Conservation (phyloP, 2,329 filamentous ascomycete genomes). For the Alternaria brassicicola region DNA sequence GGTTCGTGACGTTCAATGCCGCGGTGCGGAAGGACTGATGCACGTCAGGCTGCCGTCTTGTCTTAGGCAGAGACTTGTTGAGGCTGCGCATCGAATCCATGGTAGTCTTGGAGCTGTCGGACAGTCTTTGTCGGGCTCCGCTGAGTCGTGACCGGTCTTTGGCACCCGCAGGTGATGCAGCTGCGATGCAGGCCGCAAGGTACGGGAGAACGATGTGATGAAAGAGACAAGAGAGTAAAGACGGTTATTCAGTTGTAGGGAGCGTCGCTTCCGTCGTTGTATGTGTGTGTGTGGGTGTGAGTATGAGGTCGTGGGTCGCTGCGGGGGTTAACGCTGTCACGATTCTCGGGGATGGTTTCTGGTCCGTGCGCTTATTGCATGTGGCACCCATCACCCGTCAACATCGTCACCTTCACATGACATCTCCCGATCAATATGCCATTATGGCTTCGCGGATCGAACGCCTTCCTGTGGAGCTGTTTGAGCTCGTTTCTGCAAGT, state of each 20-base stretch:
- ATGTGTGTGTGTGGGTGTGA: too few species aligned
- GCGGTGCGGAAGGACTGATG: conserved; percentile 91
- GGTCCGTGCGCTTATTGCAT: background rate
- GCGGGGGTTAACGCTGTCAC: conserved; percentile 14
- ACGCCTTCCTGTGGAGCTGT: conserved; percentile 38
- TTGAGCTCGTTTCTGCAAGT: conserved; percentile 29
- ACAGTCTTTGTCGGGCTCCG: conserved; percentile 6
- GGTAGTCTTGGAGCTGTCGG: background rate
- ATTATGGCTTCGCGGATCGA: conserved; percentile 34
- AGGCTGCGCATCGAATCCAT: conserved; percentile 53
- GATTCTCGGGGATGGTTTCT: conserved; percentile 4
- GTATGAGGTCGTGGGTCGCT: background rate
- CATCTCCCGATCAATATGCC: background rate
- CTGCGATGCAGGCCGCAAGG: background rate
- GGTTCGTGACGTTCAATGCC: conserved; percentile 90
- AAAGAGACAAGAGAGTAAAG: conserved; percentile 3
- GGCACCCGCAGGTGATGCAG: background rate
- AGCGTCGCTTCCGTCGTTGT: conserved; percentile 10
- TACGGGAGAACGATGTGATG: background rate
- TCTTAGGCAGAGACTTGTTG: conserved; percentile 49
- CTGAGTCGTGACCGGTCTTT: conserved; percentile 5
- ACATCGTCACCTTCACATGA: background rate
- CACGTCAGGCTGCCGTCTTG: conserved; percentile 57
- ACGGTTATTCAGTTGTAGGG: conserved; percentile 6
- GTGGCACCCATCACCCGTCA: background rate